phyloP scores from a whole-genome alignment of 2,329 filamentous ascomycete genomes.

The Diaporthe citriasiana region DNA sequence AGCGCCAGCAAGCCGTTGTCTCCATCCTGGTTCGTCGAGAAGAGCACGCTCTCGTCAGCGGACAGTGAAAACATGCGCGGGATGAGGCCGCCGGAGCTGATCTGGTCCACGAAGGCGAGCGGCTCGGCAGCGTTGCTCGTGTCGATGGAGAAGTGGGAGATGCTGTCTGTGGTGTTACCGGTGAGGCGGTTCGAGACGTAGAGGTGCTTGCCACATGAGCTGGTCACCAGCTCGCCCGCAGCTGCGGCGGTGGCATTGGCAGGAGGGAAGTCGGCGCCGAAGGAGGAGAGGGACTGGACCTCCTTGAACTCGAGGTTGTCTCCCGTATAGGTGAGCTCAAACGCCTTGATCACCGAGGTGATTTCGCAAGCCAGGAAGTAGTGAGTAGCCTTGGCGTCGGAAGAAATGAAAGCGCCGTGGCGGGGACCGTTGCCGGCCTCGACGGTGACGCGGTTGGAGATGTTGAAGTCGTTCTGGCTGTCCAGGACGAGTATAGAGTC shows the following conservation, averaged over 20 bases:
- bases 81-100: constrained; percentile 53
- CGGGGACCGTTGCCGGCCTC: constrained; percentile 62
- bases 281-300: constrained; percentile 58
- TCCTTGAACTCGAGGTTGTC: constrained; percentile 53
- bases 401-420: constrained; percentile 63
- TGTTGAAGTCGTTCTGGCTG: constrained; percentile 56
- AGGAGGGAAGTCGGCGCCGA: constrained; percentile 53
- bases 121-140: constrained; percentile 46
- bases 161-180: constrained; percentile 60
- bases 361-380: constrained; percentile 64
- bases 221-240: constrained; percentile 61
- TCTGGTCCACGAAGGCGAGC: constrained; percentile 53
- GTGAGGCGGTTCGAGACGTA: constrained; percentile 67
- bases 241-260: constrained; percentile 55
- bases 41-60: constrained; percentile 54
- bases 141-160: constrained; percentile 60
- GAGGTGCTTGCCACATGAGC: constrained; percentile 58
- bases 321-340: constrained; percentile 55
- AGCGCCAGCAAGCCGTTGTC: constrained; percentile 57
- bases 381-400: constrained; percentile 56
- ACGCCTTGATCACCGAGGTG: constrained; percentile 60
- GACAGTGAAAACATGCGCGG: constrained; percentile 64
- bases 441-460: constrained; percentile 54
- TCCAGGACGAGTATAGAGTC: constrained; percentile 64
- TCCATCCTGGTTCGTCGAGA: constrained; percentile 63